Base-by-base conservation (phyloP, 805 yeast species). In the Ogataea zsoltii region DNA sequence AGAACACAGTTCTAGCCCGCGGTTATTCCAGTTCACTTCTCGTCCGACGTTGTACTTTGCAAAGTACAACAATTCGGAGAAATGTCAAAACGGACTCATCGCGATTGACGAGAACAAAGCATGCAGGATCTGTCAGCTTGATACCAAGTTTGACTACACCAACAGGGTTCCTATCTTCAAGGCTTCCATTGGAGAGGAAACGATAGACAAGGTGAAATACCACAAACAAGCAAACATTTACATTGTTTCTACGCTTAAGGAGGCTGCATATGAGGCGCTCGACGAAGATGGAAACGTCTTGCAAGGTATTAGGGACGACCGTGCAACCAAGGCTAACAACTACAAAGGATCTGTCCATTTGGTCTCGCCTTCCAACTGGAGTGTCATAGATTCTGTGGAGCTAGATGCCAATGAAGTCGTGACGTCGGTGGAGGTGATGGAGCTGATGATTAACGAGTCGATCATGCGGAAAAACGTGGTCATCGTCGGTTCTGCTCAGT, bases 281-380 rank as follows among this genome's bases (percentile, higher is more conserved):
- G 95, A 87, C 57, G 96, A 87, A 57, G 96, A 87, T 49, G 89
- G 81, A 2, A 72, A 74, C 17, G 74, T 74, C 1, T 70, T 85
- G 36, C 79, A 79, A 9, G 95, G 92, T 0, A 59, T 72, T 2
- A 69, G 70, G 40, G 68, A 66, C 9, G 75, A 74, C 25, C 29
- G 54, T n/a, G 35, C 50, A 1, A 80, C 83, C 0, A 74, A 75
- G 34, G 88, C 94, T 0, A 55, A 57, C 15, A 71, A 81, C 9
- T 83, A 70, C 51, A 76, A 78, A 46, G 85, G 96, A 13, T 70
- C 74, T 3, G 60, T 91, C 4, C 75, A 80, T 42, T 65, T 91
- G 37, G 58, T 91, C 0, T 84, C 92, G 1, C 94, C 96, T 0
- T 69, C 70, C 33, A 81, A 79, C 13, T 89, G 96, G 96, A 67